Base-by-base conservation (phyloP, 1,284 basidiomycete species). In the Rhizoctonia solani region DNA sequence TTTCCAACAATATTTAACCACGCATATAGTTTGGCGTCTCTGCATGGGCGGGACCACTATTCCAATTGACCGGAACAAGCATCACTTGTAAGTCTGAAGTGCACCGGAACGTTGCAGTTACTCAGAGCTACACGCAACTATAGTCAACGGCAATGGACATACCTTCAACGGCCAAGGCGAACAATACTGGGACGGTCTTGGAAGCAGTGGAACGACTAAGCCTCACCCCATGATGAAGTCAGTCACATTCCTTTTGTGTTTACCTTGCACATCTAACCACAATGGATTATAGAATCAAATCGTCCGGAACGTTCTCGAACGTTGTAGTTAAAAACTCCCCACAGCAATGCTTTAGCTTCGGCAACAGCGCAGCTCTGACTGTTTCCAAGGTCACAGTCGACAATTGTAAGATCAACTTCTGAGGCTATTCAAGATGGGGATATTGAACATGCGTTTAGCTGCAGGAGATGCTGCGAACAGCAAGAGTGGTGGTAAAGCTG, bases 181-280 rank as follows among this genome's bases (percentile, higher is more conserved):
- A 2, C 77, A 75, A 54, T 81, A 84, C 68, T 84, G 83, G 81
- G 82, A 84, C 54, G 81, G 83, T 9, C 72, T 72, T 19, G 82
- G 82, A 23, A 70, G 74, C 21, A 75, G 68, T 41, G 76, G 77
- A 39, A 78, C 79, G 8, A 63, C 72, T 3, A 84, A 85, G 66
- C 83, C 82, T 6, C 79, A 80, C 76, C 63, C 80, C 74, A 50
- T 77, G 73, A 75, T 75, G 79, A 76, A 75, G 61, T 66, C 8
- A 21, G 61, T 63, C 2, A 14, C 23, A 39, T 16, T 16, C 37
- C 37, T 8, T 16, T 2, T 0, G 23, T 27, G 30, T 4, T 46
- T 6, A 21, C 27, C 16, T 14, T 1, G 34, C 34, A 3, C n/a
- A 34, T 21, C n/a, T 29, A 23, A 4, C 1, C 6, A 21, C 37